Evolutionary conservation across 1,284 basidiomycete species (phyloP).

Genomic region (Inonotus hispidus): DNA sequence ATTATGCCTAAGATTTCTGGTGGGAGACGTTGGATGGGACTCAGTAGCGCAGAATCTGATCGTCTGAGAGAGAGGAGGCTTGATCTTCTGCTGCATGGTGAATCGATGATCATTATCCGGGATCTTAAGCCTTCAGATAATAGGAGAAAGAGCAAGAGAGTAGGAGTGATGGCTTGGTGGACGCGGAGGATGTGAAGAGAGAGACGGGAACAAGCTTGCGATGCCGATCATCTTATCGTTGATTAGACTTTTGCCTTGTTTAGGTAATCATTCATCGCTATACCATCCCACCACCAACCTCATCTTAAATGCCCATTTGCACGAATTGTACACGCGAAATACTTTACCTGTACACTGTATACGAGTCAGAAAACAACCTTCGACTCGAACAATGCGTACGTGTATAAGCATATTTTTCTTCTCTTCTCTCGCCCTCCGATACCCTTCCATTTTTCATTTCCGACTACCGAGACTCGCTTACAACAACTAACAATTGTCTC

Average conservation of each 20-base stretch:
- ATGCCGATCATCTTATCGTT: not conserved
- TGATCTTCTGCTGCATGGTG: not conserved
- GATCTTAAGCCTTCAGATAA: no score
- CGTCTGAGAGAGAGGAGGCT: not conserved
- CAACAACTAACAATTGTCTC: conserved; percentile 7
- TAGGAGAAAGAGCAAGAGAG: not conserved
- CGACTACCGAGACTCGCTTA: not conserved
- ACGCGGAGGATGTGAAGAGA: not conserved
- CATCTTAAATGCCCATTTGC: conserved; percentile 17
- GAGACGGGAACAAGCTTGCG: not conserved
- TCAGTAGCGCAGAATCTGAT: not conserved
- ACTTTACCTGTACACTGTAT: conserved; percentile 77
- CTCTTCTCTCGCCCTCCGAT: not conserved
- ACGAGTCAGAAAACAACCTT: conserved; percentile 78
- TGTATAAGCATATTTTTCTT: conserved; percentile 22
- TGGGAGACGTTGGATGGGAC: conserved; percentile 13
- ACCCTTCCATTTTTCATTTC: conserved; percentile 10
- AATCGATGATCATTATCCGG: not conserved
- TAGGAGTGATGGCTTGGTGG: not conserved
- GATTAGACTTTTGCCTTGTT: not conserved
- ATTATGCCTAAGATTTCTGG: conserved; percentile 17
- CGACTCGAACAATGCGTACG: conserved; percentile 76
- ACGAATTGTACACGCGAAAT: conserved; percentile 45
- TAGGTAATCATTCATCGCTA: not conserved
- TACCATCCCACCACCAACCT: not conserved